A percentile compares a stretch with the other conserved stretches of the same genome.
phyloP scores from a whole-genome alignment of 345 rosid species.

The Melaleuca quinquenervia region DNA sequence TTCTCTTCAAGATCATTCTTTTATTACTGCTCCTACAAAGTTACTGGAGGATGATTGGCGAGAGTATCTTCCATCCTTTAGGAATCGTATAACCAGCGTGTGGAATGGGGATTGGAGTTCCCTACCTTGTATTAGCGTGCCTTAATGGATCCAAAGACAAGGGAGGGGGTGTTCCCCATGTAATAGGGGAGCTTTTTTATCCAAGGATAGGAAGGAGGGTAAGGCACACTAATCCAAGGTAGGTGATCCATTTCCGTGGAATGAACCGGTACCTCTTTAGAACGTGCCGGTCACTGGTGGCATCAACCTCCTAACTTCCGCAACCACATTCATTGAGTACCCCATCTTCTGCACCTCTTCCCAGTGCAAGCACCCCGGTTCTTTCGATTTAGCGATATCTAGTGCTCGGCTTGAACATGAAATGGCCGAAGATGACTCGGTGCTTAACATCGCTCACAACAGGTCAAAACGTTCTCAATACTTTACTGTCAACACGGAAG shows the following conservation, averaged over 20 bases:
- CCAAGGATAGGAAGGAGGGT: too few species aligned
- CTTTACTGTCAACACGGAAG: neutral
- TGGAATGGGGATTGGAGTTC: too few species aligned
- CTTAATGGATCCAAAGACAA: too few species aligned
- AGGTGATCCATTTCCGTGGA: too few species aligned
- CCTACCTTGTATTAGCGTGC: too few species aligned
- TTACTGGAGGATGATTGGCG: neutral
- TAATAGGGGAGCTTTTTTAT: too few species aligned
- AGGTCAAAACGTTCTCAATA: neutral
- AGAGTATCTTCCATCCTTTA: conserved; percentile 30
- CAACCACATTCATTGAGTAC: conserved; percentile 1
- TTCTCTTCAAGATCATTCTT: too few species aligned
- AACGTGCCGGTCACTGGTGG: neutral
- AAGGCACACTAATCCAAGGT: too few species aligned
- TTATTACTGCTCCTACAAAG: neutral
- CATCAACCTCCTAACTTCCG: neutral
- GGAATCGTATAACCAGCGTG: conserved; percentile 30
- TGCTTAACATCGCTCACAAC: neutral
- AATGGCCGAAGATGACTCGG: neutral
- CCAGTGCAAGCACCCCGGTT: neutral
- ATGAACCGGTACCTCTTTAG: conserved; percentile 17
- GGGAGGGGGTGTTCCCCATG: too few species aligned
- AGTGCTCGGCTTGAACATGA: neutral
- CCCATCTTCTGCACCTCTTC: neutral
- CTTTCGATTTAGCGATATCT: neutral